Conservation (phyloP, 805 yeast genomes). For the Wickerhamomyces mucosus region DNA sequence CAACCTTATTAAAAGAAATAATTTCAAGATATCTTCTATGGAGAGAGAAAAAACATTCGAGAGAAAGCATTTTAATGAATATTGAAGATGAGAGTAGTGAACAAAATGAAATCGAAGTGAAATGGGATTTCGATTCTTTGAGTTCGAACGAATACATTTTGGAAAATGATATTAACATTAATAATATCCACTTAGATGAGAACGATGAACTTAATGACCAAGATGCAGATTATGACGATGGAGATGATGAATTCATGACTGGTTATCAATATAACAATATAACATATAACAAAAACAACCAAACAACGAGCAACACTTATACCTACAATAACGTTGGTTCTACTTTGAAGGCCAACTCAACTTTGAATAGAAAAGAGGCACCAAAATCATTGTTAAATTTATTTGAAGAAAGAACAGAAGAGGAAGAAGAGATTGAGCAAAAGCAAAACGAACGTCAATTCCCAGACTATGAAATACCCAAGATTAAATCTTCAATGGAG, state of each 20-base stretch:
- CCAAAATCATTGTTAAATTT: constrained; percentile 67
- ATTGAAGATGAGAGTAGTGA: constrained; percentile 33
- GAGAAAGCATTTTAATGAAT: constrained; percentile 37
- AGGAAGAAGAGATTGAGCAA: constrained; percentile 17
- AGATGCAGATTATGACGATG: constrained; percentile 19
- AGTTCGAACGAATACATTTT: constrained; percentile 65
- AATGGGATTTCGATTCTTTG: constrained; percentile 87
- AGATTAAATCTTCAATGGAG: constrained; percentile 13
- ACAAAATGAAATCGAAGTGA: constrained; percentile 36
- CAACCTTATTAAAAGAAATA: constrained; percentile 57
- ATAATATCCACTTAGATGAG: constrained; percentile 22
- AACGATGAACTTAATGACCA: constrained; percentile 7
- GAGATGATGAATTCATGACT: constrained; percentile 20
- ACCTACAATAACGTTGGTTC: constrained; percentile 18
- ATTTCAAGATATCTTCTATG: constrained; percentile 64
- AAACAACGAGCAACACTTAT: constrained; percentile 18
- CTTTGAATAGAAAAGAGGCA: constrained; percentile 36
- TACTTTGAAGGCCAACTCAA: constrained; percentile 18
- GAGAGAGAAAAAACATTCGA: constrained; percentile 56
- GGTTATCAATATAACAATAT: constrained; percentile 10
- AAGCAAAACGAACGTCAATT: constrained; percentile 1
- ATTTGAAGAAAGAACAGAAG: constrained; percentile 45
- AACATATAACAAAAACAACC: constrained; percentile 18
- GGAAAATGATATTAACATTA: constrained; percentile 53
- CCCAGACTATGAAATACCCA: constrained; percentile 12